phyloP scores from a whole-genome alignment of 768 basidiomycete genomes.

The Leccinellum albellum region DNA sequence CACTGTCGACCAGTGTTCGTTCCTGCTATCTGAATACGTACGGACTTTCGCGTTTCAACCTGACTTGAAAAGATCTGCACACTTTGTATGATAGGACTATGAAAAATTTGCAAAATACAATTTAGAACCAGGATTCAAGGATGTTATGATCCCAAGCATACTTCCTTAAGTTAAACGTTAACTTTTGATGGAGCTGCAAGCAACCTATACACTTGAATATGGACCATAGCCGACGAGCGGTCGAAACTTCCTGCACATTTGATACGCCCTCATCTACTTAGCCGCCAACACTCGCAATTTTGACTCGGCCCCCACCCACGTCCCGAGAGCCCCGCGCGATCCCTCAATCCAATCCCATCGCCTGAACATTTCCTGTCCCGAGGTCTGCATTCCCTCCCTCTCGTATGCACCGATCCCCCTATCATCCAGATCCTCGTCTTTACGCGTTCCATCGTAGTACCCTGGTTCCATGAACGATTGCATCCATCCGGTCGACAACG shows the following conservation, averaged over 20 bases:
- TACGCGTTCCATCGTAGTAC: slow-evolving; percentile 21
- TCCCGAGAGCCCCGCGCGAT: slow-evolving; percentile 1
- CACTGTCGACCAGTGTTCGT: too few relatives aligned
- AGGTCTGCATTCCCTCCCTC: slow-evolving; percentile 14
- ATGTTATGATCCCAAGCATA: too few relatives aligned
- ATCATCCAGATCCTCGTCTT: slow-evolving; percentile 6
- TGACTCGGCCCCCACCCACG: slow-evolving; percentile 18
- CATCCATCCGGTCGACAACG: slow-evolving; percentile 7
- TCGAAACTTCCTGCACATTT: neutral
- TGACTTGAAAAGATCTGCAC: too few relatives aligned
- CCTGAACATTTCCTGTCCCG: slow-evolving; percentile 9
- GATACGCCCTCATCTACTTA: neutral
- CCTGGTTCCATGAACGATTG: slow-evolving; percentile 14
- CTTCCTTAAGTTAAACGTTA: too few relatives aligned
- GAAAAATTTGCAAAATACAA: too few relatives aligned
- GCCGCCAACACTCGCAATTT: neutral
- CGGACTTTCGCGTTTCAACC: too few relatives aligned
- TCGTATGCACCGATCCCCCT: slow-evolving; percentile 7
- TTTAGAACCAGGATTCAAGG: too few relatives aligned
- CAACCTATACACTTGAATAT: neutral
- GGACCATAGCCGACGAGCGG: neutral
- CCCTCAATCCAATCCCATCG: slow-evolving; percentile 18
- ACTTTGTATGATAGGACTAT: too few relatives aligned
- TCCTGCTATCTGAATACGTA: too few relatives aligned
- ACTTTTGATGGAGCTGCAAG: neutral